phyloP scores from a whole-genome alignment of 139 green algal species.

The Edaphochlamys debaryana region DNA sequence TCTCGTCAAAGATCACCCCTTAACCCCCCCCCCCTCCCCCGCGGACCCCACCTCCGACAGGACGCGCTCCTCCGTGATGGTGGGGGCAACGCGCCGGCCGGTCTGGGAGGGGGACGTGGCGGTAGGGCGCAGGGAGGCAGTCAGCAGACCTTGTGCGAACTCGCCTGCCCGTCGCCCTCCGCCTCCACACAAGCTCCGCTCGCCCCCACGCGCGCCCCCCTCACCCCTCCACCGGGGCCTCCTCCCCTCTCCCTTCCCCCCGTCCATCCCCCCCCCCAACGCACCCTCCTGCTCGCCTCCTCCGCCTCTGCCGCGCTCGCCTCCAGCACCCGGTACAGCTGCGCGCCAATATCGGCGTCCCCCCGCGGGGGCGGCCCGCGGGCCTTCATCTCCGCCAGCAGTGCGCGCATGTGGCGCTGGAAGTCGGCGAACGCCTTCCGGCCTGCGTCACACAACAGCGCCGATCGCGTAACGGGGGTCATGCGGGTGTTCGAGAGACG shows the following conservation, averaged over 20 bases:
- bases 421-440: conserved; percentile 51
- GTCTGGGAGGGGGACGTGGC: too few species aligned
- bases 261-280: not conserved
- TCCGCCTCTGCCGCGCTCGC: conserved; percentile 26
- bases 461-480: too few species aligned
- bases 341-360: conserved; percentile 55
- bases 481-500: too few species aligned
- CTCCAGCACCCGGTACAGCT: conserved; percentile 50
- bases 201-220: too few species aligned
- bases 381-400: conserved; percentile 53
- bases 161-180: too few species aligned
- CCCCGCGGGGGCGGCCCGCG: conserved; percentile 31
- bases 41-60: conserved; percentile 51
- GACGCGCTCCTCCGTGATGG: conserved; percentile 45
- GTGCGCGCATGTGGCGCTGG: conserved; percentile 57
- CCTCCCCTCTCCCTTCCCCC: not conserved
- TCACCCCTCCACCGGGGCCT: not conserved
- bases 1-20: too few species aligned
- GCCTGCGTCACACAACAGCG: too few species aligned
- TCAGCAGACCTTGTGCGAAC: too few species aligned
- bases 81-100: not conserved
- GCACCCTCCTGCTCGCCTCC: not conserved
- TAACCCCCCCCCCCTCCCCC: not conserved
- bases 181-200: too few species aligned
- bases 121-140: too few species aligned